These are phyloP conservation scores for Phytophthora meadii DNA, from an alignment of 352 stramenopile genomes.

Conservation along the genomic window DNA sequence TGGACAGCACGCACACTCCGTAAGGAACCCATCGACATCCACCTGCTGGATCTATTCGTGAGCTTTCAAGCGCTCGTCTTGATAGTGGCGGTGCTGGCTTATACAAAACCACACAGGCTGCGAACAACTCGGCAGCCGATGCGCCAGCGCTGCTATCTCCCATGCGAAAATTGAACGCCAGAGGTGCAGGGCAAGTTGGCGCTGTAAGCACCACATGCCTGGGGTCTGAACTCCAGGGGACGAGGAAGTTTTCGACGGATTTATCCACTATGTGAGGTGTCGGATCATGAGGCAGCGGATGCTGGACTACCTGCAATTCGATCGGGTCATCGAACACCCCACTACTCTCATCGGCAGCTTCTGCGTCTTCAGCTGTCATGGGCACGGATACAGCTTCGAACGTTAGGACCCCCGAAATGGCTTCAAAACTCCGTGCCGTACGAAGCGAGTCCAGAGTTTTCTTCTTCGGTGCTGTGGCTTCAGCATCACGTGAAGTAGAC, in stretches of 20 bases:
- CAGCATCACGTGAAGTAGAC: constrained; percentile 28
- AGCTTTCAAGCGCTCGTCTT: constrained; percentile 63
- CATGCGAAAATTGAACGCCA: constrained; percentile 84
- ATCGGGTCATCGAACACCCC: constrained; percentile 42
- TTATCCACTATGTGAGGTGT: constrained; percentile 58
- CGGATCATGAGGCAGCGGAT: constrained; percentile 59
- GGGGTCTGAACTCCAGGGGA: constrained; percentile 64
- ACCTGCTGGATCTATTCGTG: constrained; percentile 50
- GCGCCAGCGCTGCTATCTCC: constrained; percentile 65
- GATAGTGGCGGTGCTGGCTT: constrained; percentile 73
- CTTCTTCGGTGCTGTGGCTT: constrained; percentile 49
- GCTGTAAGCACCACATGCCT: constrained; percentile 51
- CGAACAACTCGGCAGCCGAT: constrained; percentile 77
- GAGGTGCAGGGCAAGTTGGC: constrained; percentile 54
- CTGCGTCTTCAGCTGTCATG: constrained; percentile 19
- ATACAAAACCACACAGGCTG: constrained; percentile 82
- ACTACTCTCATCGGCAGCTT: constrained; percentile 19
- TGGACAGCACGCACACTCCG: constrained; percentile 83
- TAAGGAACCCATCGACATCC: constrained; percentile 78
- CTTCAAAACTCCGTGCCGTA: constrained; percentile 71
- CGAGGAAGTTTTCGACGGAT: constrained; percentile 76
- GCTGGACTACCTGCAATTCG: constrained; percentile 58
- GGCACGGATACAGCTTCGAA: constrained; percentile 68
- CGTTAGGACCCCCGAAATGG: constrained; percentile 75
- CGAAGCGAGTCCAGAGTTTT: constrained; percentile 75